Evolutionary conservation across 2,329 filamentous ascomycete genomes (phyloP).

Genomic region (Zymoseptoria crescenta): DNA sequence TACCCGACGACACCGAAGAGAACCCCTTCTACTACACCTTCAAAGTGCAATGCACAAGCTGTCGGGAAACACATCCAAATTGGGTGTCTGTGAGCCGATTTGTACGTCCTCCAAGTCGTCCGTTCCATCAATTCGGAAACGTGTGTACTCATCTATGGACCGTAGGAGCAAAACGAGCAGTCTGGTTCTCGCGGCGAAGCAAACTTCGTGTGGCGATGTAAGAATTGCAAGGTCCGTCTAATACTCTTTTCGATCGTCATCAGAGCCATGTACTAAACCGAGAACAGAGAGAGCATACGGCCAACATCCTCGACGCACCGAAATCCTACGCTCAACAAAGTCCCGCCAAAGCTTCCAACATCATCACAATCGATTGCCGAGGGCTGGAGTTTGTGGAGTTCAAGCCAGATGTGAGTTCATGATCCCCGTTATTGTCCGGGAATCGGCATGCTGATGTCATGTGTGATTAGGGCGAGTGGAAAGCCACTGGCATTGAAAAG

Average conservation of each 20-base stretch:
- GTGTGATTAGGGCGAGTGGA: conserved; percentile 67
- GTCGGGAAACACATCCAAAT: conserved; percentile 82
- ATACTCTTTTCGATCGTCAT: not conserved
- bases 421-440: too few species aligned
- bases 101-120: conserved; percentile 46
- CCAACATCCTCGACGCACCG: conserved; percentile 70
- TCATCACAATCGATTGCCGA: conserved; percentile 88
- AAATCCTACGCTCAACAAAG: conserved; percentile 62
- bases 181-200: conserved; percentile 90
- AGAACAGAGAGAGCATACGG: conserved; percentile 69
- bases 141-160: not conserved
- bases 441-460: not conserved
- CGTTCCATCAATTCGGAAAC: not conserved
- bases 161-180: conserved; percentile 78
- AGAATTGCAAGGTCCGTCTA: conserved; percentile 75
- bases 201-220: conserved; percentile 99
- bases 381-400: conserved; percentile 90
- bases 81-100: conserved; percentile 80
- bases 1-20: conserved; percentile 71
- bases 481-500: conserved; percentile 73
- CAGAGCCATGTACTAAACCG: not conserved
- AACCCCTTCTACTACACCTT: conserved; percentile 94
- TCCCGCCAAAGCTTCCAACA: conserved; percentile 65
- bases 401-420: conserved; percentile 64
- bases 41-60: conserved; percentile 97